Percentiles rank a stretch among this genome's conserved stretches.
phyloP scores from a whole-genome alignment of 2,329 filamentous ascomycete genomes.

The Parasarocladium wereldwijsianum region DNA sequence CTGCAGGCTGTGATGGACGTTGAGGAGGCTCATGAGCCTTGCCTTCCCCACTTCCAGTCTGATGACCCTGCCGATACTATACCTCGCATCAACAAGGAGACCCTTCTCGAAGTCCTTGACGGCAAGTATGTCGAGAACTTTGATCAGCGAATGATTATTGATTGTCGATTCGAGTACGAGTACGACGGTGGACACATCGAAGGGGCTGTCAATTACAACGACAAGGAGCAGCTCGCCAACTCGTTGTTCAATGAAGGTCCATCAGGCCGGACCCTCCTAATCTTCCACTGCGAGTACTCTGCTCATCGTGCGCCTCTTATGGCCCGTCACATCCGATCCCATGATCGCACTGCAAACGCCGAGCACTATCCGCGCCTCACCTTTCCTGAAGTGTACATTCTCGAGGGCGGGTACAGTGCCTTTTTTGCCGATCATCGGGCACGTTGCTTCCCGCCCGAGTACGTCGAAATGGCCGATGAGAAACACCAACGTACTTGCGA shows the following conservation, averaged over 20 bases:
- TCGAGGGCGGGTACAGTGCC: constrained; percentile 89
- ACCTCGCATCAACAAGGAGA: constrained; percentile 71
- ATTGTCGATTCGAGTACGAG: constrained; percentile 98
- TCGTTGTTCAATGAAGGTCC: constrained; percentile 61
- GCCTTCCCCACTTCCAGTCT: constrained; percentile 71
- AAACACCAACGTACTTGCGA: constrained; percentile 89
- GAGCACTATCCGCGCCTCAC: constrained; percentile 77
- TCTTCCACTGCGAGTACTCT: constrained; percentile 98
- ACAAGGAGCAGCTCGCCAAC: constrained; percentile 73
- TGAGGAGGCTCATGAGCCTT: constrained; percentile 58
- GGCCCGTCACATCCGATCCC: constrained; percentile 82
- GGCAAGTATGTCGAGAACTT: constrained; percentile 66
- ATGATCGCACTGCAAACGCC: constrained; percentile 73
- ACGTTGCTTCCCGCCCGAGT: constrained; percentile 86
- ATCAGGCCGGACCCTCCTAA: constrained; percentile 59
- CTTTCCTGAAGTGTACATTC: constrained; percentile 95
- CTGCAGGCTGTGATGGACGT: constrained; percentile 72
- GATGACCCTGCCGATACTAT: constrained; percentile 74
- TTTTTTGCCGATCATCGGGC: constrained; percentile 71
- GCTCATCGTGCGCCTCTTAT: constrained; percentile 92
- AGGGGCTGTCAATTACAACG: constrained; percentile 88
- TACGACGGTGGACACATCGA: constrained; percentile 93
- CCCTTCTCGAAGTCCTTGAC: constrained; percentile 75
- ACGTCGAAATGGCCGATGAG: constrained; percentile 90
- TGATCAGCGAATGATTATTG: constrained; percentile 73